Evolutionary conservation across 257 asterid species (phyloP), one percentile per base, ranked within the genome.

Genomic region (Eucommia ulmoides): DNA sequence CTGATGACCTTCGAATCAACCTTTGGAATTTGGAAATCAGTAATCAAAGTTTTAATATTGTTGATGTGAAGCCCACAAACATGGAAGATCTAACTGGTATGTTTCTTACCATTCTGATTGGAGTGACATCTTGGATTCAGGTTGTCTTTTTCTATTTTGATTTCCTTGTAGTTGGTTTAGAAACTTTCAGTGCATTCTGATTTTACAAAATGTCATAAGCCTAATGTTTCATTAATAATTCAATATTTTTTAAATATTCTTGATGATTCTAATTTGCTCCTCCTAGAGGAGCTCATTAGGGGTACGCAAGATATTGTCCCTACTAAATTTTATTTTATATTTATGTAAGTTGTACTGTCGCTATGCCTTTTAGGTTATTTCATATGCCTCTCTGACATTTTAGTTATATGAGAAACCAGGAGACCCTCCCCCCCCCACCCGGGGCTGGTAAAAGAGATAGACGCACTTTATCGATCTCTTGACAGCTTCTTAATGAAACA

Each of bases 61-160:
- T 84, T 65, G 95, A 84, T 72, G 93, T 84, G 52, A 84, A 84
- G 72, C 95, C 95, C 26, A 24, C 93, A 26, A 84, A 84, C 66
- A 84, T 84, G 95, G 95, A 84, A 76, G 95, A 84, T 70, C 77
- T 84, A 62, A 84, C 94, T 53, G 94, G 94, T 78, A 44, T 65
- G 60, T 52, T 47, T 11, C 22, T 44, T 59, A 49, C 22, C 24
- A 23, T 4, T 22, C 51, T 25, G 8, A 52, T 58, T 33, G 44
- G 20, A 20, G 23, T 8, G 52, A 18, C 19, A 44, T 23, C n/a
- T 15, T 42, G 8, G 12, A 18, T 42, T 42, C 20, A 18, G 48
- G 48, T 42, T 16, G n/a, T 10, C 19, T 18, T 42, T 16, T 42
- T 42, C 1, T 16, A 35, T 35, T 35, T 2, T 10, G 44, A 35